Evolutionary conservation across 2,329 filamentous ascomycete genomes (phyloP).

Genomic region (Pseudogymnoascus sp.): DNA sequence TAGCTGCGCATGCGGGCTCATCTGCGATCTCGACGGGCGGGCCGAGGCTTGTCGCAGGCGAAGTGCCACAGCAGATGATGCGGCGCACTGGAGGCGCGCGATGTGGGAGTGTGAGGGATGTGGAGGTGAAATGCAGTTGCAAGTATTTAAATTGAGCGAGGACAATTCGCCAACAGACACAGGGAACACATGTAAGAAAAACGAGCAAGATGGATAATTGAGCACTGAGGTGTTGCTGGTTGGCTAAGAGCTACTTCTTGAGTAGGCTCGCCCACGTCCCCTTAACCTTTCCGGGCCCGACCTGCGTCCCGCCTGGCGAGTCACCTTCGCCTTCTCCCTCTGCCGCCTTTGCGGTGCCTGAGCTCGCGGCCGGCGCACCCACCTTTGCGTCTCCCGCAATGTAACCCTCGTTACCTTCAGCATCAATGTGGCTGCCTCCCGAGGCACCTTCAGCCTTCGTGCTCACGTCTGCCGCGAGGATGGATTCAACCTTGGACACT

Average conservation of each 20-base stretch:
- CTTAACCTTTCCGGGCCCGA: constrained; percentile 8
- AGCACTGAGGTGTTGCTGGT: neutral
- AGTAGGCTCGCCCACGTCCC: neutral
- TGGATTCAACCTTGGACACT: constrained; percentile 26
- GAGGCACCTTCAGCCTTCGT: constrained; percentile 4
- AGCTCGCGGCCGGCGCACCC: neutral
- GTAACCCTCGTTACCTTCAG: neutral
- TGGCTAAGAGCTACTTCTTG: constrained; percentile 8
- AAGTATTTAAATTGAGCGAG: neutral
- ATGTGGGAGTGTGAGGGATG: neutral
- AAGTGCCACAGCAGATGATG: neutral
- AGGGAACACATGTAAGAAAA: neutral
- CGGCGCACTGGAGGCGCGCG: neutral
- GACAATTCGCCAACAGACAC: neutral
- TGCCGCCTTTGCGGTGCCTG: neutral
- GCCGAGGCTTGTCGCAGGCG: neutral
- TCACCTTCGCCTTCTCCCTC: neutral
- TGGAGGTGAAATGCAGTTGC: neutral
- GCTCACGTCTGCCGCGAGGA: constrained; percentile 22
- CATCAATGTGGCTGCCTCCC: constrained; percentile 4
- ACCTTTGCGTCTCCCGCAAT: neutral
- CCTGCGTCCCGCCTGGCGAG: neutral
- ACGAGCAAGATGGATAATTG: neutral
- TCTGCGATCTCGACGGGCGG: neutral
- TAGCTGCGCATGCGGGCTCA: neutral